Evolutionary conservation across 192 early-diverging fungal genomes (phyloP).

Genomic region (Coemansia sp.): DNA sequence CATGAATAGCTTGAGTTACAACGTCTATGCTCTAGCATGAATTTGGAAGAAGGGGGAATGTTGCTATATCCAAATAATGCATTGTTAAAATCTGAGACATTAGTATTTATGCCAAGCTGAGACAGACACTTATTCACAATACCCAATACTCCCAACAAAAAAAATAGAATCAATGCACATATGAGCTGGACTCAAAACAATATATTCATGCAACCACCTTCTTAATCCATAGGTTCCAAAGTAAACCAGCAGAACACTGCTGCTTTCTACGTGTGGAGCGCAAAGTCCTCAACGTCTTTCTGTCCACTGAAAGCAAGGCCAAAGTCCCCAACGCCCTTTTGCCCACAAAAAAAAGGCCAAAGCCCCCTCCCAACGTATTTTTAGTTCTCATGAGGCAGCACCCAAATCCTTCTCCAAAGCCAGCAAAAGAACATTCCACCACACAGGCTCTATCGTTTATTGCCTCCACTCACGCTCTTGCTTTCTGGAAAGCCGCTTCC

Average conservation of each 20-base stretch:
- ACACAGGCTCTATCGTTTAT: too few relatives aligned
- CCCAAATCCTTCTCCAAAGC: too few relatives aligned
- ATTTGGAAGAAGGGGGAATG: background rate
- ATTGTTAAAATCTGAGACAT: background rate
- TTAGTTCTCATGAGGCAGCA: too few relatives aligned
- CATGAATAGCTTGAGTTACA: background rate
- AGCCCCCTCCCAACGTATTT: too few relatives aligned
- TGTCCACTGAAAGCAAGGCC: too few relatives aligned
- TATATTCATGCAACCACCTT: background rate
- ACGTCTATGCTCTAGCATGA: background rate
- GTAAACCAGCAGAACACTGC: background rate
- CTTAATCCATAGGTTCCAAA: background rate
- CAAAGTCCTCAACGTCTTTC: too few relatives aligned
- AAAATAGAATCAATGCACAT: background rate
- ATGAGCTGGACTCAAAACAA: background rate
- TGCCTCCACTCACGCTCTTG: too few relatives aligned
- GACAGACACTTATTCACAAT: background rate
- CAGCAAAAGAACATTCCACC: too few relatives aligned
- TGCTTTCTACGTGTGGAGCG: too few relatives aligned
- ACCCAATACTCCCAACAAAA: background rate
- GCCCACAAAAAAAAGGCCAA: too few relatives aligned
- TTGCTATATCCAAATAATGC: constrained; percentile 5
- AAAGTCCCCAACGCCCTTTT: too few relatives aligned
- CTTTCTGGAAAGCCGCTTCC: too few relatives aligned
- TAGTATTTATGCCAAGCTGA: background rate